Evolutionary conservation across 1,284 basidiomycete genomes (phyloP), one percentile per base, ranked within the genome.

Genomic region (Ganoderma lucidum): DNA sequence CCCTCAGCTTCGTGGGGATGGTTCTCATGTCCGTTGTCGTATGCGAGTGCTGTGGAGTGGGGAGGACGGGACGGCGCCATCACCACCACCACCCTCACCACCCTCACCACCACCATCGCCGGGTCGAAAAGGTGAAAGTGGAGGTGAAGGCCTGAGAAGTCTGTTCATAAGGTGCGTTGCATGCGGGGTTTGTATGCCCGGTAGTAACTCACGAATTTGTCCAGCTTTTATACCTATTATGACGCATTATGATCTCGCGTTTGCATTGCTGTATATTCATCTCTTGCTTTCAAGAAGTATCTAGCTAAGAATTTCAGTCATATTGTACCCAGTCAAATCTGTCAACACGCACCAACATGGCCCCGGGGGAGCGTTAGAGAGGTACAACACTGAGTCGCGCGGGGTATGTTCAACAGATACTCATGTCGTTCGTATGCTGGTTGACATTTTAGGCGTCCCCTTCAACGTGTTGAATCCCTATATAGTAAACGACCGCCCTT

Each of bases 11-110:
- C 90, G 56, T 86, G 4, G 86, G 87, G 0, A 85, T 93, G 44
- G 78, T 92, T 35, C 76, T 88, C 17, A 80, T 92, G 62, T 88
- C 88, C 48, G 86, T 88, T 15, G 83, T 89, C 39, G 86, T 86
- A 14, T 93, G 91, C 75, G 86, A 88, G 69, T 93, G 92, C 71
- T 90, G 89, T 78, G 91, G 92, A 23, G 73, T 77, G 8, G 67
- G 71, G 30, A 69, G 71, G 69, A 62, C 55, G 51, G 64, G 64
- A 17, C 71, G 62, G 32, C 62, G 58, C 41, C 71, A 62, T 23
- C 69, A 63, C 9, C 28, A 59, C 37, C 53, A 64, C 12, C n/a
- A 58, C n/a, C 58, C 12, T 12, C 61, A n/a, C 14, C 56, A 14
- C 15, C 19, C 5, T 9, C 42, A 32, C 32, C 30, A 35, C 32